A percentile compares a stretch with the other conserved stretches of the same genome.
These are phyloP conservation scores for Trichoderma hamatum DNA, from an alignment of 2,329 filamentous ascomycete genomes.

Conservation along the genomic window DNA sequence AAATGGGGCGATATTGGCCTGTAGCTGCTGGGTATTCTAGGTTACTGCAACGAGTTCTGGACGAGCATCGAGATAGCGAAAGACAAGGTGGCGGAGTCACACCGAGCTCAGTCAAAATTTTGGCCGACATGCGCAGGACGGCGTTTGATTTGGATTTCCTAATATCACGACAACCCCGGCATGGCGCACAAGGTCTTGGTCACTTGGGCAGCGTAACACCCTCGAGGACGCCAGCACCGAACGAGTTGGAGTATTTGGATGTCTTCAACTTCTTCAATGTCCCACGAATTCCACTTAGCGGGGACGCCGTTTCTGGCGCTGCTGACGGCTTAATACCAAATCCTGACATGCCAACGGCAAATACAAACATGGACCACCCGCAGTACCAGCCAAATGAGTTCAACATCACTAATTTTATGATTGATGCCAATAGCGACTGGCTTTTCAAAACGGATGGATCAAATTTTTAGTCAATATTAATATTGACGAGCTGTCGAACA, in stretches of 20 bases:
- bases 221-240: constrained; percentile 70
- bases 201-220: constrained; percentile 59
- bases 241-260: constrained; percentile 87
- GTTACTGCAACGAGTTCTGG: constrained; percentile 78
- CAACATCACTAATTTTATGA: constrained; percentile 78
- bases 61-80: constrained; percentile 82
- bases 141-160: constrained; percentile 89
- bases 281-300: constrained; percentile 65
- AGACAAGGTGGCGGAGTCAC: constrained; percentile 73
- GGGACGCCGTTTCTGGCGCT: constrained; percentile 38
- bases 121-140: constrained; percentile 88
- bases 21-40: constrained; percentile 81
- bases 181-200: constrained; percentile 45
- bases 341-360: constrained; percentile 37
- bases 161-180: constrained; percentile 77
- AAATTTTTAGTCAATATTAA: constrained; percentile 34
- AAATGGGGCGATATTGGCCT: constrained; percentile 83
- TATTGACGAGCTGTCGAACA: not conserved
- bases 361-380: constrained; percentile 30
- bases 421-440: constrained; percentile 75
- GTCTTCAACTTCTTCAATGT: constrained; percentile 96
- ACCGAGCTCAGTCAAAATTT: constrained; percentile 80
- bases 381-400: constrained; percentile 59
- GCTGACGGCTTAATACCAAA: constrained; percentile 31
- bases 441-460: constrained; percentile 60